Conservation (phyloP, 2,329 filamentous ascomycete genomes). For the Alternaria metachromatica region DNA sequence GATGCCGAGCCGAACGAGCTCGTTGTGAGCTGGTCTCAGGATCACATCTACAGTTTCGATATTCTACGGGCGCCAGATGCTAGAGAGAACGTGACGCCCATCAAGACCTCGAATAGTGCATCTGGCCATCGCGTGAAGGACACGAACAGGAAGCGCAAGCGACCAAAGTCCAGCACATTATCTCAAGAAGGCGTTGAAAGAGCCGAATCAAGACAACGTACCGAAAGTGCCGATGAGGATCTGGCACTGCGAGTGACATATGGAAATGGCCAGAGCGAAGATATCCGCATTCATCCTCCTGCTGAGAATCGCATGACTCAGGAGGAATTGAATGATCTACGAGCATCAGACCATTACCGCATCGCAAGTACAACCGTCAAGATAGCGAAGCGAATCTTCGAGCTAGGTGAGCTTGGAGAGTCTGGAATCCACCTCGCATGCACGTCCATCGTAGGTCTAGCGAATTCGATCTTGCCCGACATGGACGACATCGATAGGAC, state of each 20-base stretch:
- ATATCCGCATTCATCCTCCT: conserved; percentile 58
- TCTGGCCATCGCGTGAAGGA: conserved; percentile 34
- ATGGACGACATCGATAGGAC: conserved; percentile 63
- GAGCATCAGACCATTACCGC: conserved; percentile 61
- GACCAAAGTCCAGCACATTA: conserved; percentile 51
- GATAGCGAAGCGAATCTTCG: conserved; percentile 64
- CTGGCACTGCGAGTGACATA: conserved; percentile 64
- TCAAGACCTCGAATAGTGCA: conserved; percentile 21
- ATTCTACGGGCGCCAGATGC: conserved; percentile 65
- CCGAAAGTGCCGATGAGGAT: conserved; percentile 53
- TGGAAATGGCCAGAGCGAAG: conserved; percentile 65
- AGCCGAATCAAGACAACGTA: conserved; percentile 57
- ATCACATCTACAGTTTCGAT: conserved; percentile 71
- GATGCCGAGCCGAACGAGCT: conserved; percentile 72
- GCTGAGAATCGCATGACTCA: conserved; percentile 39
- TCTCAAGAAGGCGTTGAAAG: conserved; percentile 51
- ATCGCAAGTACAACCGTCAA: conserved; percentile 63
- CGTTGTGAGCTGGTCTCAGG: conserved; percentile 71
- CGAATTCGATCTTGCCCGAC: conserved; percentile 56
- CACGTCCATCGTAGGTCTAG: conserved; percentile 47
- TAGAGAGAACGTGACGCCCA: conserved; percentile 46
- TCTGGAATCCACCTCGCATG: conserved; percentile 54
- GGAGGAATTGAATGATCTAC: conserved; percentile 56
- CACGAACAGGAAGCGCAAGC: conserved; percentile 62
- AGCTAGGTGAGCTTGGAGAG: conserved; percentile 46